Evolutionary conservation across 331 rosid species (phyloP), one percentile per base, ranked within the genome.

Genomic region (Pyrus hybrid): DNA sequence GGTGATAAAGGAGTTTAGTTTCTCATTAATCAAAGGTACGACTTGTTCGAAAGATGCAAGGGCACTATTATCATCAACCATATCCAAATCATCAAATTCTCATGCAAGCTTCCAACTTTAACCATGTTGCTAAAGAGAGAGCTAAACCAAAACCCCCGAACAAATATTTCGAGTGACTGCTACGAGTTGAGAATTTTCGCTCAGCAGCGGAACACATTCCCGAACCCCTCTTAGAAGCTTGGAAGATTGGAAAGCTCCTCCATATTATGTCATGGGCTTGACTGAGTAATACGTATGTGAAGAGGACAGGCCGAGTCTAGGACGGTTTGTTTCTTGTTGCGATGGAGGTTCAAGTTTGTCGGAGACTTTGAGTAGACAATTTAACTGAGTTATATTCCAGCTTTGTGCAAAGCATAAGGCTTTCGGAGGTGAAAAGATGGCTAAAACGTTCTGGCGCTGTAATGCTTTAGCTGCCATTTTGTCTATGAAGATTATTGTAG

Each of bases 1-100:
- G 87, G 87, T 76, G 71, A 80, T 68, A 6, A 23, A 5, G 58
- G 57, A 23, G 41, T 37, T 37, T 72, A 8, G 22, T 54, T 58
- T 25, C 57, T 5, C 37, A 23, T 72, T 25, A 37, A 37, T 25
- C 68, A 37, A 18, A 72, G 61, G 58, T 23, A 14, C 5, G 21
- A 57, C 4, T 30, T 26, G 63, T 70, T 28, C 21, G 25, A 26
- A 26, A 2, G 73, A 51, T 32, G 76, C 22, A 65, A 65, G 70
- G 70, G 49, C 14, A 17, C 49, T 65, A 0, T 65, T 32, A 11
- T 4, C 66, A 56, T 13, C 13, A 56, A 23, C 54, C 11, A 41
- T 2, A 56, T 71, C 22, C n/a, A 32, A 23, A 33, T 60, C 51
- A 62, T 23, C 51, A 57, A 21, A 13, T 32, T 23, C 51, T 61